Conservation (phyloP, 768 basidiomycete genomes). For the Leucosporidium creatinivorum region DNA sequence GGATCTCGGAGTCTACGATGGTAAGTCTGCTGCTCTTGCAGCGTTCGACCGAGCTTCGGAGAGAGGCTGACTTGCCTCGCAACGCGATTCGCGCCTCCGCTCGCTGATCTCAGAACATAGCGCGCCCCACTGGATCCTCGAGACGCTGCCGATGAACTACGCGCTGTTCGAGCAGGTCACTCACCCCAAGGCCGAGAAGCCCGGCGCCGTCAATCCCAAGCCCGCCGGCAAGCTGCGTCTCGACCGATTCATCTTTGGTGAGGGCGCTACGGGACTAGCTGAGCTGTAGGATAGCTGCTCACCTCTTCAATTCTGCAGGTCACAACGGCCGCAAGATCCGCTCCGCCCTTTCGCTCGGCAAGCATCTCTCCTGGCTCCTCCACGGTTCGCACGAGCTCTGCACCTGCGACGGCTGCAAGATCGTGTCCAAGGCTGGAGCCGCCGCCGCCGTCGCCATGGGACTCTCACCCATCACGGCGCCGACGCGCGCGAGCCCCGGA, state of each 20-base stretch:
- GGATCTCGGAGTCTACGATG: conserved; percentile 10
- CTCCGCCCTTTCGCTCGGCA: conserved; percentile 26
- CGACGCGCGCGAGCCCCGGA: background rate
- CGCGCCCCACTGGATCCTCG: conserved; percentile 21
- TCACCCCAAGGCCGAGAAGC: conserved; percentile 15
- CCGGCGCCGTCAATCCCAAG: background rate
- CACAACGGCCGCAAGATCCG: conserved; percentile 24
- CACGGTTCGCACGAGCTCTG: conserved; percentile 1
- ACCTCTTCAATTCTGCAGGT: background rate
- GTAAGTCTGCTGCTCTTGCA: background rate
- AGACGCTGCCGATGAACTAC: conserved; percentile 20
- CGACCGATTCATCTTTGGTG: conserved; percentile 29
- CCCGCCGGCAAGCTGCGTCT: conserved; percentile 4
- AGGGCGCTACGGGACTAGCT: background rate
- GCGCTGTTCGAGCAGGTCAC: conserved; percentile 28
- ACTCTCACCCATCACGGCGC: background rate
- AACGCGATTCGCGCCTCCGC: background rate
- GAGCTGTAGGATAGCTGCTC: background rate
- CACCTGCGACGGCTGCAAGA: conserved; percentile 29
- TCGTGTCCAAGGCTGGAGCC: background rate
- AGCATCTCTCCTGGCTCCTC: conserved; percentile 18
- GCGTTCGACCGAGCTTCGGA: background rate
- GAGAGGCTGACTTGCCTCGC: background rate
- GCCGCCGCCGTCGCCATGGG: background rate
- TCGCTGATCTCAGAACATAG: background rate